phyloP scores from a whole-genome alignment of 2,329 filamentous ascomycete species.

The Monilinia aucupariae region DNA sequence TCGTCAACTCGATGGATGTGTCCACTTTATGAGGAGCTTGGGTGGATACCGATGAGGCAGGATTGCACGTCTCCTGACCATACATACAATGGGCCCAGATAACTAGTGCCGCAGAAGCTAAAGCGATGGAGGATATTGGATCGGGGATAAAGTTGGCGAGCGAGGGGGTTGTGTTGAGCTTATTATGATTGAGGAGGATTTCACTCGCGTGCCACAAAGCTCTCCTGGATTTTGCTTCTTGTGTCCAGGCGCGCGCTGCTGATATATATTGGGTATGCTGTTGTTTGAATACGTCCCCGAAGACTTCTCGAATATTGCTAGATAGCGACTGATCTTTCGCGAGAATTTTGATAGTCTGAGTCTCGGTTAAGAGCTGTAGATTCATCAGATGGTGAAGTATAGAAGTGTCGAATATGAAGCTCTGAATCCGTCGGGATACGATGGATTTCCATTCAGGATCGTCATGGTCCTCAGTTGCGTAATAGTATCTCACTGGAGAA shows the following conservation, averaged over 20 bases:
- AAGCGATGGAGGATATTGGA: conserved; percentile 36
- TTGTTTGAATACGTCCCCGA: conserved; percentile 4
- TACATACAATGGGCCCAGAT: conserved; percentile 38
- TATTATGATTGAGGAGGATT: conserved; percentile 29
- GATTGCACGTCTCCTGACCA: conserved; percentile 30
- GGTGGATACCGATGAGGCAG: neutral
- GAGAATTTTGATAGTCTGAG: conserved; percentile 32
- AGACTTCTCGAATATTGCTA: neutral
- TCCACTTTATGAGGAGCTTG: neutral
- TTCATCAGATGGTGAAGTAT: conserved; percentile 39
- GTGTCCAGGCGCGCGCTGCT: conserved; percentile 33
- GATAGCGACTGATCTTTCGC: conserved; percentile 24
- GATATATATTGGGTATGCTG: conserved; percentile 24
- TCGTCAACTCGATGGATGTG: conserved; percentile 27
- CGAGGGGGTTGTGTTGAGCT: neutral
- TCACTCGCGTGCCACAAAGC: conserved; percentile 37
- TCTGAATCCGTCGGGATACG: conserved; percentile 30
- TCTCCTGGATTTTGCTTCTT: conserved; percentile 32
- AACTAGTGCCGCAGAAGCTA: conserved; percentile 35
- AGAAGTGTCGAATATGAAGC: conserved; percentile 34
- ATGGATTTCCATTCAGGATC: conserved; percentile 21
- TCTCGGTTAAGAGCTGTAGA: conserved; percentile 38
- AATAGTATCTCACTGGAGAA: conserved; percentile 25
- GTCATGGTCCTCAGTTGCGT: conserved; percentile 26
- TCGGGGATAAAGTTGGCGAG: conserved; percentile 27